Conservation (phyloP, 768 basidiomycete species). For the Rhodotorula diobovata region DNA sequence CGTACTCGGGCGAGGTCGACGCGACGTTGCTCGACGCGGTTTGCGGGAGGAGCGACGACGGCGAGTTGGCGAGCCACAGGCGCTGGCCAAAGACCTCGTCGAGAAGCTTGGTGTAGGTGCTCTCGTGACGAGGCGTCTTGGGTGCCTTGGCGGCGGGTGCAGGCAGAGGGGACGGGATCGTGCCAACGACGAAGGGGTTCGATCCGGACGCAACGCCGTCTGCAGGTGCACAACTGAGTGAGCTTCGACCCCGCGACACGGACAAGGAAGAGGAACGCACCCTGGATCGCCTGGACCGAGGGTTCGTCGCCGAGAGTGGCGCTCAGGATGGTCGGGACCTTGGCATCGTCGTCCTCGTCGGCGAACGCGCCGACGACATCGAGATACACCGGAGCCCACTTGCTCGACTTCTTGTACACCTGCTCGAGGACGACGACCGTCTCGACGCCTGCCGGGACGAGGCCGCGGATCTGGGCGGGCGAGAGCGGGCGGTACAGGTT, state of each 20-base stretch:
- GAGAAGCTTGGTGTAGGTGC: constrained; percentile 84
- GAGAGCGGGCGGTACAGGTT: constrained; percentile 67
- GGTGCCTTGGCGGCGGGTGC: constrained; percentile 43
- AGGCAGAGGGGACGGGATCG: constrained; percentile 55
- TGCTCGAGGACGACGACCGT: constrained; percentile 80
- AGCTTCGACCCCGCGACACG: too few relatives aligned
- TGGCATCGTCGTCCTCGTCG: constrained; percentile 49
- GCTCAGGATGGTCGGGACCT: constrained; percentile 57
- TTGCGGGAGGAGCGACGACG: constrained; percentile 57
- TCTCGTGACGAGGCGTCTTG: constrained; percentile 82
- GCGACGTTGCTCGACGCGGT: constrained; percentile 33
- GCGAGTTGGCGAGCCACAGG: constrained; percentile 79
- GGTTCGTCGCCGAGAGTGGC: constrained; percentile 59
- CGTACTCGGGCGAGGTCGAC: constrained; percentile 90
- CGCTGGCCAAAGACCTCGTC: constrained; percentile 70
- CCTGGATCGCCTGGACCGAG: constrained; percentile 50
- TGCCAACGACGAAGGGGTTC: constrained; percentile 47
- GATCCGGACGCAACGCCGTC: constrained; percentile 41
- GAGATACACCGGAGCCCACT: constrained; percentile 82
- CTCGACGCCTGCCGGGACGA: constrained; percentile 61
- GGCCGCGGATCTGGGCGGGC: constrained; percentile 55
- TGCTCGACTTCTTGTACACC: constrained; percentile 65
- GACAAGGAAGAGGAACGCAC: constrained; percentile 50
- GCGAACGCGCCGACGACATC: constrained; percentile 73
- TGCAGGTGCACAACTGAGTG: background rate